A percentile compares a stretch with the other conserved stretches of the same genome.
Evolutionary conservation across 192 early-diverging fungal species (phyloP).

Genomic region (Endogone sp.): DNA sequence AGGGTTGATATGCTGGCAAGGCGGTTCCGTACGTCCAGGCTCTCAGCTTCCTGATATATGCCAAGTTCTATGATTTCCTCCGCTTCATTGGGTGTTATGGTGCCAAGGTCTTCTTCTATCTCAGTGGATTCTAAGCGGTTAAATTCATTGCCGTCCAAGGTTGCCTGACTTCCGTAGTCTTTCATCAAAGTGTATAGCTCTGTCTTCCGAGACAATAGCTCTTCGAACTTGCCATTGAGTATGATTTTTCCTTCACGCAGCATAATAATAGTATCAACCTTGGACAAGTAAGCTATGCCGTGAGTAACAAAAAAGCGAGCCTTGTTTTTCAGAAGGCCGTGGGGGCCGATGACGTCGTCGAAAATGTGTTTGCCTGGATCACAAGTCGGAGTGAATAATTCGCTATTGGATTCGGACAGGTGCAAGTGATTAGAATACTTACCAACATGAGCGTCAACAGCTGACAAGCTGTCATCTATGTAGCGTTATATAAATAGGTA

Average conservation of each 20-base stretch:
- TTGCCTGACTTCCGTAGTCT: conserved; percentile 63
- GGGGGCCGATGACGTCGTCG: conserved; percentile 82
- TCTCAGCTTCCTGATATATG: conserved; percentile 5
- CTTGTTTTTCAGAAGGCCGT: conserved; percentile 77
- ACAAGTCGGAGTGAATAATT: too few relatives aligned
- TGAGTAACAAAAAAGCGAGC: conserved; percentile 80
- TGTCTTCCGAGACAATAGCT: conserved; percentile 59
- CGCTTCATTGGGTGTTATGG: background rate
- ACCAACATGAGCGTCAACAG: conserved; percentile 64
- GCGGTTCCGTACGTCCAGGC: conserved; percentile 17
- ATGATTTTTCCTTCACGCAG: conserved; percentile 67
- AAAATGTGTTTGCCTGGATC: conserved; percentile 67
- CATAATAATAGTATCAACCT: conserved; percentile 64
- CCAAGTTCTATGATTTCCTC: conserved; percentile 20
- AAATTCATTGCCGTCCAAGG: conserved; percentile 2
- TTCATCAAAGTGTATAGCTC: conserved; percentile 64
- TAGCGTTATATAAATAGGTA: too few relatives aligned
- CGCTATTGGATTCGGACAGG: too few relatives aligned
- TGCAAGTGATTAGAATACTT: conserved; percentile 31
- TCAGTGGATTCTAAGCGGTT: conserved; percentile 13
- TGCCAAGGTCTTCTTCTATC: conserved; percentile 12
- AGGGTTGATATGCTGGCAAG: conserved; percentile 35
- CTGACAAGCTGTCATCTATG: conserved; percentile 57
- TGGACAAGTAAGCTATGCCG: conserved; percentile 71
- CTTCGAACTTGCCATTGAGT: conserved; percentile 63